Percentiles rank a stretch among this genome's conserved stretches.
Conservation (phyloP, 345 rosid species). For the Populus ilicifolia region DNA sequence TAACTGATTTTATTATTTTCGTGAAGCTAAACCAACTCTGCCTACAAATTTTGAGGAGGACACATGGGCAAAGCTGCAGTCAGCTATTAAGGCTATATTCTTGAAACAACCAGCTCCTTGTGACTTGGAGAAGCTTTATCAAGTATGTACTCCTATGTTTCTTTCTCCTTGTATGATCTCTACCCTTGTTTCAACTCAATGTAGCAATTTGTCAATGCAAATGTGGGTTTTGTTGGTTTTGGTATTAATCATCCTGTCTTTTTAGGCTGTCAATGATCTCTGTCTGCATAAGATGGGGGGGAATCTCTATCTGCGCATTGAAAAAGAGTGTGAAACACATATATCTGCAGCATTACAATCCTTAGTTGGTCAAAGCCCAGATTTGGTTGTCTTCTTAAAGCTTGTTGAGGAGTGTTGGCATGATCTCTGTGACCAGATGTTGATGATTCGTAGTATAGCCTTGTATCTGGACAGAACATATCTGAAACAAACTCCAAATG, state of each 20-base stretch:
- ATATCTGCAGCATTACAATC: conserved; percentile 71
- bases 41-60: conserved; percentile 85
- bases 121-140: conserved; percentile 81
- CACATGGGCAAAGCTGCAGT: conserved; percentile 86
- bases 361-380: conserved; percentile 91
- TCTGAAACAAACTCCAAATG: conserved; percentile 80
- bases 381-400: conserved; percentile 81
- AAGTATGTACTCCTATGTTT: conserved; percentile 39
- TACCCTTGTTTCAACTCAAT: neutral
- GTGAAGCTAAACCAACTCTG: conserved; percentile 75
- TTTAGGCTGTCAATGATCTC: conserved; percentile 83
- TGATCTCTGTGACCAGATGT: conserved; percentile 89
- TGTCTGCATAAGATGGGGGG: conserved; percentile 92
- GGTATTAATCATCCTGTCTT: conserved; percentile 16
- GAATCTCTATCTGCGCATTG: conserved; percentile 79
- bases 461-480: conserved; percentile 85
- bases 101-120: conserved; percentile 64
- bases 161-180: conserved; percentile 6
- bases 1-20: conserved; percentile 5
- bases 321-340: conserved; percentile 82
- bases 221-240: neutral
- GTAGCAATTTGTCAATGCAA: neutral
- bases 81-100: conserved; percentile 94
- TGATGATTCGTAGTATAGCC: conserved; percentile 96
- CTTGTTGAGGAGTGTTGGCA: conserved; percentile 95